These are phyloP conservation scores for Aspergillus bridgeri DNA, from an alignment of 495 filamentous ascomycete species.

Conservation along the genomic window DNA sequence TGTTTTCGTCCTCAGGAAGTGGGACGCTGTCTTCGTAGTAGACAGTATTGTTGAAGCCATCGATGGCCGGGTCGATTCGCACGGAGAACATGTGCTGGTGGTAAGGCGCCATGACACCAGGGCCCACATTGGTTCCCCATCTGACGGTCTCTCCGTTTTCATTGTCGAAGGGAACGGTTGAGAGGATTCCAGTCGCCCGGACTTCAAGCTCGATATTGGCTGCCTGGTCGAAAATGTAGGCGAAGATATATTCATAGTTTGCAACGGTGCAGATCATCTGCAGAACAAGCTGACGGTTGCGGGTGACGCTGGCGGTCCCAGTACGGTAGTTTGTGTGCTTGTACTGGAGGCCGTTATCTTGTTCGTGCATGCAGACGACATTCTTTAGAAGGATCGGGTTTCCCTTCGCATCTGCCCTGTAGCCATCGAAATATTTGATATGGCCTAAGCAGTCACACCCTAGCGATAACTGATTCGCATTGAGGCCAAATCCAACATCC, in stretches of 20 bases:
- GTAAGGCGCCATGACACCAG: constrained; percentile 72
- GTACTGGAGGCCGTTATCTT: constrained; percentile 62
- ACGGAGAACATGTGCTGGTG: constrained; percentile 93
- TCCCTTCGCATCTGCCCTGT: constrained; percentile 54
- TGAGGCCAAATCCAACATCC: constrained; percentile 61
- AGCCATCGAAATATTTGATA: constrained; percentile 61
- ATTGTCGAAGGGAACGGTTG: constrained; percentile 73
- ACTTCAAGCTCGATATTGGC: constrained; percentile 78
- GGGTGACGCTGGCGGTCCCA: constrained; percentile 55
- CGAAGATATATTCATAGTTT: constrained; percentile 84
- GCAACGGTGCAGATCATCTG: constrained; percentile 76
- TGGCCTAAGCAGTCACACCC: constrained; percentile 68
- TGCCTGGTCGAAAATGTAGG: constrained; percentile 82
- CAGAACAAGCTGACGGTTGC: constrained; percentile 59
- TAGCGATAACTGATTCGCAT: constrained; percentile 63
- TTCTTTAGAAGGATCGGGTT: constrained; percentile 54
- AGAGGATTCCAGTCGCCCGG: constrained; percentile 81
- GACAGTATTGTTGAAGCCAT: constrained; percentile 67
- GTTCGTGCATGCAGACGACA: constrained; percentile 64
- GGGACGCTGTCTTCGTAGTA: constrained; percentile 70
- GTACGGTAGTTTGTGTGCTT: constrained; percentile 68
- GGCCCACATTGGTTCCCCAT: constrained; percentile 84
- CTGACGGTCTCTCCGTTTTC: constrained; percentile 53
- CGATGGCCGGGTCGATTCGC: constrained; percentile 77
- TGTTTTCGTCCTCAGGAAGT: constrained; percentile 68